Conservation (phyloP, 2,329 filamentous ascomycete species). For the Stemphylium beticola region DNA sequence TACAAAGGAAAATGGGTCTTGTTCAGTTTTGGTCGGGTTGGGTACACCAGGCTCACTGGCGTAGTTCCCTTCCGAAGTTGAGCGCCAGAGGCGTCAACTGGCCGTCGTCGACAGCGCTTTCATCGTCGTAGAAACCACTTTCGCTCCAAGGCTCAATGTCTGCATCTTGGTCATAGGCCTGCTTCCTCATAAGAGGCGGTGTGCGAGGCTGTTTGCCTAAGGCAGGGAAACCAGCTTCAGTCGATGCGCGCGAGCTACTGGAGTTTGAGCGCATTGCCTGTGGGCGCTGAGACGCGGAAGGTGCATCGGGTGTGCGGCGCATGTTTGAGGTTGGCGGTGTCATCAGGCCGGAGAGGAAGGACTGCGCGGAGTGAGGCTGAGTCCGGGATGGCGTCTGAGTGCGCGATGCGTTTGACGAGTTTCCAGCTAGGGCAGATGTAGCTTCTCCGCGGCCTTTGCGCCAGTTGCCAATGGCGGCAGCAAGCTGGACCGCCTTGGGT, state of each 20-base stretch:
- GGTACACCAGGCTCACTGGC: conserved; percentile 6
- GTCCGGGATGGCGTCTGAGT: conserved; percentile 44
- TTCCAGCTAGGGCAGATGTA: conserved; percentile 54
- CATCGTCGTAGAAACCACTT: conserved; percentile 57
- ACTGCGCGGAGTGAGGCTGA: conserved; percentile 59
- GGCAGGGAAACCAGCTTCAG: conserved; percentile 40
- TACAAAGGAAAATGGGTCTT: conserved; percentile 12
- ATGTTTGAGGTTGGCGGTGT: conserved; percentile 83
- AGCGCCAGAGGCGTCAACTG: conserved; percentile 43
- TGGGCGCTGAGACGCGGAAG: conserved; percentile 37
- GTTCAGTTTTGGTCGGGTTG: neutral
- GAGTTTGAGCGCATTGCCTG: conserved; percentile 37
- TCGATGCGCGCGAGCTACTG: conserved; percentile 35
- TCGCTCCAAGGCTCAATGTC: conserved; percentile 58
- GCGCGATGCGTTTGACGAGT: conserved; percentile 38
- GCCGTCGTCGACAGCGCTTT: conserved; percentile 53
- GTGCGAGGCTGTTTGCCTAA: conserved; percentile 51
- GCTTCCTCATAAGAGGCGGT: conserved; percentile 62
- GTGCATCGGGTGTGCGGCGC: conserved; percentile 64
- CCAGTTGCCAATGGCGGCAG: conserved; percentile 98
- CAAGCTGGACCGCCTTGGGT: conserved; percentile 84
- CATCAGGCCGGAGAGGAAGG: conserved; percentile 78
- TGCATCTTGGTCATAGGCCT: conserved; percentile 66
- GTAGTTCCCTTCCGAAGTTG: conserved; percentile 41
- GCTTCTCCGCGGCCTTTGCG: conserved; percentile 66